Base-by-base conservation (phyloP, 2,329 filamentous ascomycete species). In the Xylariaceae sp. region DNA sequence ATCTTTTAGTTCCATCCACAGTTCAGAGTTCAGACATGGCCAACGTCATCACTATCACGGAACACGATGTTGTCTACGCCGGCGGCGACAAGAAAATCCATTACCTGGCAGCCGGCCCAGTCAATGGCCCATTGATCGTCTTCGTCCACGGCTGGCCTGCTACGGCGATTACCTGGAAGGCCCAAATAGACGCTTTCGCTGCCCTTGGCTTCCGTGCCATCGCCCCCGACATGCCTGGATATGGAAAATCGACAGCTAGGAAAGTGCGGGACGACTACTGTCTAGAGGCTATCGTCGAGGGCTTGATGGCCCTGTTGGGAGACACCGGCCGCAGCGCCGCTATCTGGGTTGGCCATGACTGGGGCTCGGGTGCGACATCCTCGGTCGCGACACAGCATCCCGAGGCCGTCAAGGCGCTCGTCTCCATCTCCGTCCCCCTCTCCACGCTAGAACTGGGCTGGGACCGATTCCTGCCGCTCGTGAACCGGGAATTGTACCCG, bases 321-420 rank as follows among this genome's bases (percentile, higher is more conserved):
- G 60, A 67, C 29, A 57, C 69, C 0, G 50, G 52, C 19, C 62
- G 74, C 26, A 55, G 65, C 0, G 68, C 69, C 6, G 75, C 75
- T 1, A 62, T 80, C n/a, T 79, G 77, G 75, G 64, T 77, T 35
- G 74, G 69, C 9, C 75, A 77, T 54, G 74, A 77, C 58, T 76
- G 74, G 75, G 68, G 68, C 46, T 59, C 66, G 9, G 65, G 60
- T 1, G 57, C 63, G 1, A 56, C 64, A 5, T 69, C 60, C 40
- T 60, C 62, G 6, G 46, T 70, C 31, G 68, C 66, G 34, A 62
- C 64, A 19, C 64, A 66, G 39, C 64, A 64, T 40, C 68, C 68
- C 0, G 59, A 68, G 6, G 58, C 51, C 37, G 62, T 64, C 48
- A 56, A 60, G 9, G 68, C 60, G 0, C 60, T 68, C 6, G 58